A percentile compares a stretch with the other conserved stretches of the same genome.
Evolutionary conservation across 345 rosid genomes (phyloP).

Genomic region (Trapa bicornis): DNA sequence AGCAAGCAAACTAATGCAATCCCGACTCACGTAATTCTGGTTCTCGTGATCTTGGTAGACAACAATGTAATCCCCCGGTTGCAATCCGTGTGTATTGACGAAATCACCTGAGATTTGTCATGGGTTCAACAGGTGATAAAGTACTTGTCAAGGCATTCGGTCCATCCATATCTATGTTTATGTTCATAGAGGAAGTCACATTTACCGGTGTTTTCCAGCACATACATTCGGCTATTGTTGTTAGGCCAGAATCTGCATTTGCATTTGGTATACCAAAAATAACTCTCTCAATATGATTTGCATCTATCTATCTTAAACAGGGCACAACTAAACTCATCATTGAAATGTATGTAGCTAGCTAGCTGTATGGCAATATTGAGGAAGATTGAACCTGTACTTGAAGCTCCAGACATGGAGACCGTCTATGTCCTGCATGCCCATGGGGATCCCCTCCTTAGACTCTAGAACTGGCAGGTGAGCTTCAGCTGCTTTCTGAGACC

Average conservation of each 20-base stretch:
- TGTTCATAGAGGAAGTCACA: not conserved
- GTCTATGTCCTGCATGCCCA: constrained; percentile 72
- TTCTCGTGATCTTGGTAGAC: constrained; percentile 54
- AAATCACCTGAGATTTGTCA: constrained; percentile 51
- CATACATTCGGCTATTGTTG: constrained; percentile 96
- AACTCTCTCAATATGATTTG: too few species aligned
- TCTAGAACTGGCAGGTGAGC: constrained; percentile 67
- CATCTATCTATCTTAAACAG: too few species aligned
- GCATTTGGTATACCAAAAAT: not conserved
- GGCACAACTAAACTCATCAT: too few species aligned
- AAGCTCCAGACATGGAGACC: constrained; percentile 83
- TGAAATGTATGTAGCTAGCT: too few species aligned
- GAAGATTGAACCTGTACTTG: constrained; percentile 60
- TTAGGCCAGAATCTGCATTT: constrained; percentile 87
- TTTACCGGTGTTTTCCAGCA: constrained; percentile 89
- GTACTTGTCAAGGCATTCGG: not conserved
- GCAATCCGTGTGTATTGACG: constrained; percentile 68
- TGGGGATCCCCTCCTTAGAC: constrained; percentile 72
- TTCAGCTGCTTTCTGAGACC: constrained; percentile 79
- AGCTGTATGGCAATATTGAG: too few species aligned
- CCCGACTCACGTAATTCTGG: constrained; percentile 50
- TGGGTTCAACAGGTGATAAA: not conserved
- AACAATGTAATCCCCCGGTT: constrained; percentile 72
- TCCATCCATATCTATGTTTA: too few species aligned
- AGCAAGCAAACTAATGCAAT: too few species aligned